Conservation (phyloP, 176 grass and related monocot species). For the Oryza longistaminata region DNA sequence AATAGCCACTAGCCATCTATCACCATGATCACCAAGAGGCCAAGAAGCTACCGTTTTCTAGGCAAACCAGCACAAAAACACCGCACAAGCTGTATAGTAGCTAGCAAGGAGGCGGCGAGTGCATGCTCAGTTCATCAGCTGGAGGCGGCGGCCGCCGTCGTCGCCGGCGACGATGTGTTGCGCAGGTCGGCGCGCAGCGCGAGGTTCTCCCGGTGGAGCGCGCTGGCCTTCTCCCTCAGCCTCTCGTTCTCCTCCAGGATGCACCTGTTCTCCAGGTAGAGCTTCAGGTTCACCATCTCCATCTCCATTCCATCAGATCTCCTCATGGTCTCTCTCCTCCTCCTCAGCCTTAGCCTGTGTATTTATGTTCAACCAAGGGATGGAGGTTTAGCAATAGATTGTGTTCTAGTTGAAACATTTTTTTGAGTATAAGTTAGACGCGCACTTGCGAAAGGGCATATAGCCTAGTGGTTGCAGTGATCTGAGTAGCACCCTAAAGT, state of each 20-base stretch:
- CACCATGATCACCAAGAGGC: neutral
- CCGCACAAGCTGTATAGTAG: neutral
- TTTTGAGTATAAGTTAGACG: no score
- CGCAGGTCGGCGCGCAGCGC: constrained; percentile 32
- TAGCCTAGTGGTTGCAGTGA: no score
- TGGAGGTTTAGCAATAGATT: neutral
- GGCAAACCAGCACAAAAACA: neutral
- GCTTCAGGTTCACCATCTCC: constrained; percentile 63
- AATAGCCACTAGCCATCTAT: no score
- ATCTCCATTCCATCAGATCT: constrained; percentile 33
- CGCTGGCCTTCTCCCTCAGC: constrained; percentile 49
- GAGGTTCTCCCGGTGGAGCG: constrained; percentile 53
- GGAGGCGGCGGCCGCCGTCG: neutral
- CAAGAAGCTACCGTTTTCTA: neutral
- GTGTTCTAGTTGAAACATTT: neutral
- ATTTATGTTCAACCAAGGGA: neutral
- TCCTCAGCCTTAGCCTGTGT: constrained; percentile 36
- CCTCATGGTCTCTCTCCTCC: constrained; percentile 23
- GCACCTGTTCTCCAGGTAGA: constrained; percentile 65
- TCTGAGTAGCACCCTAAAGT: no score
- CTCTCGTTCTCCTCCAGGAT: constrained; percentile 59
- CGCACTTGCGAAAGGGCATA: no score
- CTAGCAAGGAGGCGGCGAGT: no score
- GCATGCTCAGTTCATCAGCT: constrained; percentile 5
- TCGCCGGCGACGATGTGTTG: constrained; percentile 1